A percentile compares a stretch with the other conserved stretches of the same genome.
phyloP scores from a whole-genome alignment of 495 filamentous ascomycete genomes.

The Penicillium roqueforti region DNA sequence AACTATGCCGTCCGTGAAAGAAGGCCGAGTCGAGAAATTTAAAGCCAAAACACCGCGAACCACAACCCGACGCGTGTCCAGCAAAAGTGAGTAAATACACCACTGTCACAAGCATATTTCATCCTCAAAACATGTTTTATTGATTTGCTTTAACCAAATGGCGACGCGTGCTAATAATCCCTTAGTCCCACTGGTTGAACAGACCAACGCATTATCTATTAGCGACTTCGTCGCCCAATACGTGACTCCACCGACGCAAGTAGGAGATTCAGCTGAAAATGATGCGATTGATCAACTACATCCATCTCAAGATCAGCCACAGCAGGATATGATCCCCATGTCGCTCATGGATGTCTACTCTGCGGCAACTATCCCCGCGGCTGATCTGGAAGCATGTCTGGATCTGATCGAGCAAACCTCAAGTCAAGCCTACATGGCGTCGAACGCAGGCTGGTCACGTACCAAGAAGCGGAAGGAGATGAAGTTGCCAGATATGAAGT shows the following conservation, averaged over 20 bases:
- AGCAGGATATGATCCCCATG: background rate
- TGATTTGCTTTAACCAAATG: background rate
- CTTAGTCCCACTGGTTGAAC: conserved; percentile 38
- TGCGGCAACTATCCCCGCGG: conserved; percentile 40
- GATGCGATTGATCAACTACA: background rate
- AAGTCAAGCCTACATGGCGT: conserved; percentile 58
- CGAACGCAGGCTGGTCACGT: conserved; percentile 65
- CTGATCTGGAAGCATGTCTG: conserved; percentile 65
- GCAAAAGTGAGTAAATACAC: conserved; percentile 16
- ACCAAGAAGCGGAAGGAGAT: conserved; percentile 70
- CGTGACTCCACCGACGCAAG: conserved; percentile 15
- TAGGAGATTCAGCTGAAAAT: background rate
- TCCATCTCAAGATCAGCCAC: background rate
- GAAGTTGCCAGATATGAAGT: conserved; percentile 64
- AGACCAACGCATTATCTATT: conserved; percentile 37
- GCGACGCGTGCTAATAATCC: conserved; percentile 1
- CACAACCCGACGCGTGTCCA: conserved; percentile 14
- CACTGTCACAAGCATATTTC: background rate
- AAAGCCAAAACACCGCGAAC: conserved; percentile 6
- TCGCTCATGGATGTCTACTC: conserved; percentile 38
- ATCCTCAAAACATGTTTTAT: background rate
- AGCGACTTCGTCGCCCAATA: conserved; percentile 33
- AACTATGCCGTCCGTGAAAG: conserved; percentile 24
- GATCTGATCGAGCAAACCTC: conserved; percentile 68
- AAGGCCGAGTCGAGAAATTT: conserved; percentile 24